phyloP scores from a whole-genome alignment of 2,329 filamentous ascomycete genomes.

The Biscogniauxia mediterranea region DNA sequence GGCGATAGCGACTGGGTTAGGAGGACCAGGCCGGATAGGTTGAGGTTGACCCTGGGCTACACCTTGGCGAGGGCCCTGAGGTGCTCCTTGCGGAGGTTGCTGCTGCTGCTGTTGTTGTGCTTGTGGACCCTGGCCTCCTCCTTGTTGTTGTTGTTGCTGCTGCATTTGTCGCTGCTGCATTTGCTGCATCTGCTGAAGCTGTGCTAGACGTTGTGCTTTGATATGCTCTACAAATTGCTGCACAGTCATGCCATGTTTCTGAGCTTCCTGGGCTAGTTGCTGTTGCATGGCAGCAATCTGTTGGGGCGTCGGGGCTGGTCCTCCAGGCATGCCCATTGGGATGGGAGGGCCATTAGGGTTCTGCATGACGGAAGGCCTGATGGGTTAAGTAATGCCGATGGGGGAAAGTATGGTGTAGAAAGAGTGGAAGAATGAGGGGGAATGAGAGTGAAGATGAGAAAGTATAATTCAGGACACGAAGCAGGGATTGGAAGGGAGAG shows the following conservation, averaged over 20 bases:
- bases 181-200: constrained; percentile 40
- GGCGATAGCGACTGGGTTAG: constrained; percentile 84
- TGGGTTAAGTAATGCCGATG: not conserved
- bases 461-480: constrained; percentile 4
- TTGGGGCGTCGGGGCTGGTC: constrained; percentile 65
- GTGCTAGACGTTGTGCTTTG: constrained; percentile 56
- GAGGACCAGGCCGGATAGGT: constrained; percentile 73
- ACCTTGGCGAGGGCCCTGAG: constrained; percentile 35
- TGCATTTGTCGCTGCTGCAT: constrained; percentile 39
- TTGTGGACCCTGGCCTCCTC: constrained; percentile 36
- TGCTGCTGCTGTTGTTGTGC: constrained; percentile 31
- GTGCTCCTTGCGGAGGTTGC: constrained; percentile 30
- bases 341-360: constrained; percentile 21
- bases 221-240: constrained; percentile 77
- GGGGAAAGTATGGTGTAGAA: not conserved
- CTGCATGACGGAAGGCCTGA: constrained; percentile 21
- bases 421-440: not conserved
- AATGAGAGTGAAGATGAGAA: not conserved
- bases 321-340: constrained; percentile 23
- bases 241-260: constrained; percentile 79
- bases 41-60: constrained; percentile 49
- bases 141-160: constrained; percentile 43
- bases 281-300: constrained; percentile 83
- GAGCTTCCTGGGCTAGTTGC: constrained; percentile 77
- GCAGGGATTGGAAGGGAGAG: constrained; percentile 2